These are phyloP conservation scores for Rosa lucieae DNA, from an alignment of 306 rosid species.

Conservation along the genomic window DNA sequence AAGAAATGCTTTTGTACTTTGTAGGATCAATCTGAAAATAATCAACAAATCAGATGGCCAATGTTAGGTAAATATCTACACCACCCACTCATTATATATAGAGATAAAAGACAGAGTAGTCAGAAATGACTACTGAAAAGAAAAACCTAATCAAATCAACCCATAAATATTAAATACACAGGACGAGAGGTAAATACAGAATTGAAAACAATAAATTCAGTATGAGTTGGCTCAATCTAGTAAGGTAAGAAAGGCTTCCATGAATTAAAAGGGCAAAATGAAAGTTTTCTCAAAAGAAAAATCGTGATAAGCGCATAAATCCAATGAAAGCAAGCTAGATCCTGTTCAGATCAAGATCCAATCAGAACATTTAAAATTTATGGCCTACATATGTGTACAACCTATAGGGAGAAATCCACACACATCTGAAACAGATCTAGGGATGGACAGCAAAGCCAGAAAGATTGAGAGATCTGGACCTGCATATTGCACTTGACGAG, in stretches of 20 bases:
- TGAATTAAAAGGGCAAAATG: not conserved
- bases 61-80: not conserved
- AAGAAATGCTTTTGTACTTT: constrained; percentile 80
- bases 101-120: not conserved
- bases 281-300: not conserved
- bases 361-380: not conserved
- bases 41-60: not conserved
- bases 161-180: not conserved
- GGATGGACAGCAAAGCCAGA: not conserved
- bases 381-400: not conserved
- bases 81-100: not conserved
- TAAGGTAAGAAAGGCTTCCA: not conserved
- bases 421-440: constrained; percentile 40
- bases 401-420: not conserved
- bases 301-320: not conserved
- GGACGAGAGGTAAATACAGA: not conserved
- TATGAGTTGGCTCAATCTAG: no score
- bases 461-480: constrained; percentile 45
- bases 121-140: not conserved
- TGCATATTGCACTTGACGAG: constrained; percentile 98
- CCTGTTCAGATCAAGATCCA: not conserved
- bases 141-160: not conserved
- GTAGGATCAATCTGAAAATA: constrained; percentile 79
- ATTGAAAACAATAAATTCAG: not conserved
- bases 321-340: not conserved